Evolutionary conservation across 768 basidiomycete genomes (phyloP).

Genomic region (Tricholoma flavovirens): DNA sequence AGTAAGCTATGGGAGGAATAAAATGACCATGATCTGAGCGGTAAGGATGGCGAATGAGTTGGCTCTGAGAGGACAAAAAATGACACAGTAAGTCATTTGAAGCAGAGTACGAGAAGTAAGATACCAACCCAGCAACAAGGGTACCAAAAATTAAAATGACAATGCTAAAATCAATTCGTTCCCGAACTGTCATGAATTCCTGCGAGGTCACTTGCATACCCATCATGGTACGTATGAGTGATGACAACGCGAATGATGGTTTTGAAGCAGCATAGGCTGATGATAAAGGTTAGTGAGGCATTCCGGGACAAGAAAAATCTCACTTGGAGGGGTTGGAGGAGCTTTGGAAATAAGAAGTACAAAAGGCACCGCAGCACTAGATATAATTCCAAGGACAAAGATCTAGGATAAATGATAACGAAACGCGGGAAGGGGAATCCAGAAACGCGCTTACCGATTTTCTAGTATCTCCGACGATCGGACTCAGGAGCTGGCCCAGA

Average conservation of each 20-base stretch:
- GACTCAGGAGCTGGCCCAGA: constrained; percentile 67
- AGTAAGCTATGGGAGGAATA: not conserved
- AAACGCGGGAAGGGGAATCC: too few species aligned
- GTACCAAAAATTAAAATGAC: constrained; percentile 55
- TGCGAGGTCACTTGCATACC: constrained; percentile 34
- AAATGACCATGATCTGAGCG: constrained; percentile 59
- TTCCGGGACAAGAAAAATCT: too few species aligned
- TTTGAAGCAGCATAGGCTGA: constrained; percentile 67
- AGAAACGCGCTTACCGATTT: constrained; percentile 45
- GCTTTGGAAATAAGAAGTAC: constrained; percentile 51
- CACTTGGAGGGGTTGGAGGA: constrained; percentile 80
- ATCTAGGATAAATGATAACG: too few species aligned
- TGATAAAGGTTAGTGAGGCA: too few species aligned
- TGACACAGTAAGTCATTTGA: not conserved
- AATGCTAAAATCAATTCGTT: constrained; percentile 68
- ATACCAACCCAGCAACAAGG: constrained; percentile 55
- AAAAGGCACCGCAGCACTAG: constrained; percentile 54
- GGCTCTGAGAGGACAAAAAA: constrained; percentile 30
- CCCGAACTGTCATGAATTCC: constrained; percentile 55
- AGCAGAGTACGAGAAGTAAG: not conserved
- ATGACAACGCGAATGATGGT: constrained; percentile 44
- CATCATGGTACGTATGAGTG: constrained; percentile 50
- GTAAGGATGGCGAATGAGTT: constrained; percentile 64
- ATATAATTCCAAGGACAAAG: constrained; percentile 65
- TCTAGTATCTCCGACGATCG: constrained; percentile 46